Conservation (phyloP, 805 yeast genomes). For the Wickerhamomyces bisporus region DNA sequence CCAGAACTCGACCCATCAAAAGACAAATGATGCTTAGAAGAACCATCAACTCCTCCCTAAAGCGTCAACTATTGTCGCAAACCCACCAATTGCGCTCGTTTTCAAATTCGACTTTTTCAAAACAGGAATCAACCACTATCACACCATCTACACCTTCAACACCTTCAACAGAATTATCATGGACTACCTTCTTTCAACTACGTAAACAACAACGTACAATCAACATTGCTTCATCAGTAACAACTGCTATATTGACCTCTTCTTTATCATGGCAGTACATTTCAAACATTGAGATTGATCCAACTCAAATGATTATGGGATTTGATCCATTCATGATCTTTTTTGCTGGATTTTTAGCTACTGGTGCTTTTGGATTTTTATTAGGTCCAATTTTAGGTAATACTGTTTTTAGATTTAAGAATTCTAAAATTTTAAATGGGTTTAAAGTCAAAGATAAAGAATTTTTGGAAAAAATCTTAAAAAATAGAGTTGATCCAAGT, state of each 20-base stretch:
- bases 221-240: conserved; percentile 60
- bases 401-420: conserved; percentile 53
- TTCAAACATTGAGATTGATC: conserved; percentile 80
- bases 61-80: not conserved
- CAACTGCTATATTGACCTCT: conserved; percentile 65
- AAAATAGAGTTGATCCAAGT: conserved; percentile 87
- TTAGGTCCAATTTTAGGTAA: conserved; percentile 82
- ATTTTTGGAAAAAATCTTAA: conserved; percentile 68
- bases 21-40: not conserved
- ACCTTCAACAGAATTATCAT: conserved; percentile 35
- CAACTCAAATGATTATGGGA: conserved; percentile 81
- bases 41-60: not conserved
- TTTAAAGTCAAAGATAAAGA: conserved; percentile 62
- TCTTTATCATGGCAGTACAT: conserved; percentile 67
- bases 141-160: conserved; percentile 2
- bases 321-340: conserved; percentile 83
- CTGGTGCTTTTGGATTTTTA: conserved; percentile 74
- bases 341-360: conserved; percentile 65
- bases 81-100: not conserved
- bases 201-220: conserved; percentile 71
- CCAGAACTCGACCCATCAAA: too few relatives aligned
- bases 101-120: not conserved
- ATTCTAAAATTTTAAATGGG: conserved; percentile 39
- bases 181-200: conserved; percentile 77
- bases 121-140: not conserved